A percentile compares a stretch with the other conserved stretches of the same genome.
Conservation (phyloP, 768 basidiomycete species). For the Paxillus ammoniavirescens region DNA sequence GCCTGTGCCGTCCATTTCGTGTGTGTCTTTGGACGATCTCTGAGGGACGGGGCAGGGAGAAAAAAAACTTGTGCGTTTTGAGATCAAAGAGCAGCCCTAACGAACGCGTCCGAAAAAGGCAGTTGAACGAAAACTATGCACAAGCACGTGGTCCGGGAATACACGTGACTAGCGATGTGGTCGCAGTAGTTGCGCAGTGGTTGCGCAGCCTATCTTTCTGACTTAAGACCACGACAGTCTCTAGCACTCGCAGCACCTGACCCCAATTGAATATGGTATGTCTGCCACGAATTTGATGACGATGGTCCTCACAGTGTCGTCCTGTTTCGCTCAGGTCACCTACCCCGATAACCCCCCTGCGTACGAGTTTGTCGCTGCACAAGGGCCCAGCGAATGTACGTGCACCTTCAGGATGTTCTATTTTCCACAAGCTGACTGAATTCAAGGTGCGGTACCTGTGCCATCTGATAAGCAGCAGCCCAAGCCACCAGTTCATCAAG, state of each 20-base stretch:
- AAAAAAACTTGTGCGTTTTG: constrained; percentile 4
- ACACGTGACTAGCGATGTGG: constrained; percentile 19
- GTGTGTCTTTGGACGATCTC: constrained; percentile 3
- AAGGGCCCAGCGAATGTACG: constrained; percentile 28
- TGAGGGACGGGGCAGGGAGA: background rate
- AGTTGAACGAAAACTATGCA: constrained; percentile 8
- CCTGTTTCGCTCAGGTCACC: constrained; percentile 9
- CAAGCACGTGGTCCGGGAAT: constrained; percentile 6
- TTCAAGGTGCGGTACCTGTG: constrained; percentile 9
- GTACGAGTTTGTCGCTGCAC: constrained; percentile 41
- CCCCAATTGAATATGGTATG: constrained; percentile 26
- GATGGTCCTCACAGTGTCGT: background rate
- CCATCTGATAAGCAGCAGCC: constrained; percentile 11
- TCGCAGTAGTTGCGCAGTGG: constrained; percentile 11
- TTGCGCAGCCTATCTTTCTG: constrained; percentile 4
- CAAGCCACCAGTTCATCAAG: constrained; percentile 7
- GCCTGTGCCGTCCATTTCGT: constrained; percentile 30
- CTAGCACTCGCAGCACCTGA: constrained; percentile 6
- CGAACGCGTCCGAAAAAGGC: constrained; percentile 6
- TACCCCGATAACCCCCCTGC: constrained; percentile 45
- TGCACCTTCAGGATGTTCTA: background rate
- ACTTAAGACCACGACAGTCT: constrained; percentile 1
- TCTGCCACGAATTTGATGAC: background rate
- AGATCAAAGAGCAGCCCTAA: background rate
- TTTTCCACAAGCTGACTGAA: background rate